These are phyloP conservation scores for Quercus lobata DNA, from an alignment of 331 rosid genomes.

Conservation along the genomic window DNA sequence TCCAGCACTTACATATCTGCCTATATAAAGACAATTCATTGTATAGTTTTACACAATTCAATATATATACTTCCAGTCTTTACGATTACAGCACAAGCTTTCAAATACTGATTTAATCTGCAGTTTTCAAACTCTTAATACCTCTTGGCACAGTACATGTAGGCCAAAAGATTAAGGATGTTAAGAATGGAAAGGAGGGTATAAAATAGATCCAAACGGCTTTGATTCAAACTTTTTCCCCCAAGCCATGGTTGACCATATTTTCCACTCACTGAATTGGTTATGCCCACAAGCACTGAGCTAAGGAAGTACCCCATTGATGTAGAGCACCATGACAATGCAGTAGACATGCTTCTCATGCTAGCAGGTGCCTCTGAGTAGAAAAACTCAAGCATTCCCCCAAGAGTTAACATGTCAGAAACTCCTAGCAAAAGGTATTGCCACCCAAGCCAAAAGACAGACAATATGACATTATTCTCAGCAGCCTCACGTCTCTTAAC, in stretches of 20 bases:
- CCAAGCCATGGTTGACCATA: conserved; percentile 35
- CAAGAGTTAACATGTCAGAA: conserved; percentile 32
- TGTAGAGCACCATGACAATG: conserved; percentile 35
- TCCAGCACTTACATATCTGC: no score
- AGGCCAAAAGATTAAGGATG: conserved; percentile 23
- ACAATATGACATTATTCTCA: conserved; percentile 2
- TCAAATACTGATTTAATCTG: not conserved
- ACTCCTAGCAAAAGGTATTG: conserved; percentile 26
- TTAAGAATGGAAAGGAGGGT: conserved; percentile 29
- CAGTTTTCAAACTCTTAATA: not conserved
- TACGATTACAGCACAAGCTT: no score
- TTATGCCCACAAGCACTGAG: conserved; percentile 25
- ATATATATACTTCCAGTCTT: no score
- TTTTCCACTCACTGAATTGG: conserved; percentile 26
- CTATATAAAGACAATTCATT: no score
- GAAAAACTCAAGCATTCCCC: conserved; percentile 48
- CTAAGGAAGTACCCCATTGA: conserved; percentile 36
- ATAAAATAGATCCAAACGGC: conserved; percentile 38
- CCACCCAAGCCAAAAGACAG: conserved; percentile 31
- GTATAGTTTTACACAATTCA: no score
- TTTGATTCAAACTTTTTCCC: conserved; percentile 25
- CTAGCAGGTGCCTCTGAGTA: conserved; percentile 36
- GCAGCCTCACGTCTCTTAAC: conserved; percentile 24
- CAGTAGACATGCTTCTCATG: conserved; percentile 38
- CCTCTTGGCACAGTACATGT: conserved; percentile 29